Conservation (phyloP, 2,329 filamentous ascomycete genomes). For the Hirsutella thompsonii region DNA sequence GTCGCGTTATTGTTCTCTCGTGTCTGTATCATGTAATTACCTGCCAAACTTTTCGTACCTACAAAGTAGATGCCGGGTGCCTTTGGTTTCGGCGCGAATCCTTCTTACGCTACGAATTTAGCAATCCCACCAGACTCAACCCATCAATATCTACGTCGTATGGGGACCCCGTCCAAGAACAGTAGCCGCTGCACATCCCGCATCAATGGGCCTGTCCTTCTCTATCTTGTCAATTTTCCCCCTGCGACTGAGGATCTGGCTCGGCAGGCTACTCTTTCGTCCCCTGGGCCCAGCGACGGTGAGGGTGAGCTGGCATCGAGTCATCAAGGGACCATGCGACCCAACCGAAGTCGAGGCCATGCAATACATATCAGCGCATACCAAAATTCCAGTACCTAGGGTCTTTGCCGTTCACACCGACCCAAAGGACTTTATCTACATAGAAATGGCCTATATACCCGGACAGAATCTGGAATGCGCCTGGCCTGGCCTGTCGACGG, state of each 20-base stretch:
- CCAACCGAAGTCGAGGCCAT: slow-evolving; percentile 16
- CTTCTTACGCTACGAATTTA: too few relatives aligned
- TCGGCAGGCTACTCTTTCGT: slow-evolving; percentile 12
- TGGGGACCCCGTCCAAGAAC: background rate
- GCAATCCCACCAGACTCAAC: too few relatives aligned
- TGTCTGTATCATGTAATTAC: too few relatives aligned
- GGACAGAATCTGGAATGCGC: slow-evolving; percentile 8
- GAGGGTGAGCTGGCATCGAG: slow-evolving; percentile 14
- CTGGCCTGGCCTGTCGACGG: slow-evolving; percentile 10
- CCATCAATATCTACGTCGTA: too few relatives aligned
- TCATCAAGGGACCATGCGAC: slow-evolving; percentile 17
- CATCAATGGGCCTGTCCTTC: slow-evolving; percentile 14
- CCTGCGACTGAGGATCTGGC: slow-evolving; percentile 12
- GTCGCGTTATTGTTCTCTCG: too few relatives aligned
- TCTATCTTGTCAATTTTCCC: slow-evolving; percentile 8
- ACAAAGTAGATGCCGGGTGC: too few relatives aligned
- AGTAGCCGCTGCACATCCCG: background rate
- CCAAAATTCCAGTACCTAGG: slow-evolving; percentile 14
- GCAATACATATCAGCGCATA: slow-evolving; percentile 15
- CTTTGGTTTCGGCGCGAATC: too few relatives aligned
- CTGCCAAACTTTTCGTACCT: too few relatives aligned
- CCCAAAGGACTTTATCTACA: slow-evolving; percentile 7
- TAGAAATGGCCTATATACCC: slow-evolving; percentile 14
- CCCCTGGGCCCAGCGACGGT: slow-evolving; percentile 5
- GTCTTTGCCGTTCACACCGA: slow-evolving; percentile 12